Evolutionary conservation across 2,329 filamentous ascomycete genomes (phyloP), one percentile per base, ranked within the genome.

Genomic region (Ascochyta viciae-villosae): DNA sequence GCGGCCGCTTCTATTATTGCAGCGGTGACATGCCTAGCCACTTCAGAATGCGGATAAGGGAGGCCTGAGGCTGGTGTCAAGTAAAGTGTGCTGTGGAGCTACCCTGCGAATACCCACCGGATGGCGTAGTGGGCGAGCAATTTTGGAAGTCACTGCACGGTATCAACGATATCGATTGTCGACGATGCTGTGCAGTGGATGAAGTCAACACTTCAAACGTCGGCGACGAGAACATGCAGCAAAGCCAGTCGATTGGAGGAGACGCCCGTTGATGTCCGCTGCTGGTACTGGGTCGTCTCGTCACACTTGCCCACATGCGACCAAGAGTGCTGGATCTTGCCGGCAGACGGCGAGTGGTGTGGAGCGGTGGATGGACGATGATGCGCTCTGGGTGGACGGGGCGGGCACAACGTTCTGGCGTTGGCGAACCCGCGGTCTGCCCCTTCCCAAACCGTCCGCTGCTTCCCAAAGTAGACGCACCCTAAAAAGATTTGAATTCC

Each of bases 401-500:
- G 37, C 46, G 54, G 52, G 44, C 60, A 41, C 57, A 54, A 62
- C 57, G 54, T 55, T 54, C 54, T 60, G 53, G 53, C 47, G 47
- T 46, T 51, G 52, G 50, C 52, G 48, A 54, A 40, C 27, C 48
- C 48, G 45, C 50, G 42, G 43, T 40, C 33, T 37, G 40, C 40
- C 45, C 45, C 49, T 57, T 67, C 65, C 65, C 55, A 66, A 68
- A 65, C 39, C 50, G 60, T 62, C 54, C 24, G 34, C 26, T 44
- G 42, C 50, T 45, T 44, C 57, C 63, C 57, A 57, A 57, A 60
- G 19, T 27, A 57, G 57, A 42, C 35, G 52, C 53, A 31, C 33
- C 29, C 29, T 51, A 45, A 54, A 56, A 50, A 42, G 50, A 68
- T 68, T 68, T 61, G 57, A 65, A 64, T 64, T 66, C 46, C 46